phyloP scores from a whole-genome alignment of 768 basidiomycete species.

The Pleurotus pulmonarius region DNA sequence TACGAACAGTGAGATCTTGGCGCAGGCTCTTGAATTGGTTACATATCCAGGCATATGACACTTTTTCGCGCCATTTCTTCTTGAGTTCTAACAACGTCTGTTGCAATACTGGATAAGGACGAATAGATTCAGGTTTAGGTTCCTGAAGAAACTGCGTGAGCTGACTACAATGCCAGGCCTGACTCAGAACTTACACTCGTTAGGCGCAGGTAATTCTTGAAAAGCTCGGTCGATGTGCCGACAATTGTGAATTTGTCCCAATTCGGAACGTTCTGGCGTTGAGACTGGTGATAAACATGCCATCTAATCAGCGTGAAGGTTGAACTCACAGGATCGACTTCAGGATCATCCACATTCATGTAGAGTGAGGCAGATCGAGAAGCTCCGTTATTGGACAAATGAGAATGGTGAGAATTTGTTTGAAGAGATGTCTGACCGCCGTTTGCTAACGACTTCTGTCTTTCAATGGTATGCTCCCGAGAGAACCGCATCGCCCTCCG shows the following conservation, averaged over 20 bases:
- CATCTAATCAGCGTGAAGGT: background rate
- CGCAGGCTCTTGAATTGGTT: slow-evolving; percentile 97
- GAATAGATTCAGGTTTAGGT: slow-evolving; percentile 91
- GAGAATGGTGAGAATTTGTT: slow-evolving; percentile 45
- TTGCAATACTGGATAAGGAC: slow-evolving; percentile 81
- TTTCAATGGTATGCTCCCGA: slow-evolving; percentile 84
- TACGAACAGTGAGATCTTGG: slow-evolving; percentile 92
- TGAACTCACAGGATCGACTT: slow-evolving; percentile 62
- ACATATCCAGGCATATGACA: slow-evolving; percentile 84
- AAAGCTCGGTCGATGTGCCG: slow-evolving; percentile 82
- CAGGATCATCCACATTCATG: slow-evolving; percentile 60
- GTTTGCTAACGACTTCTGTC: slow-evolving; percentile 48
- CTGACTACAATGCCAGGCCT: too few species aligned
- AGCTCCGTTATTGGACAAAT: slow-evolving; percentile 42
- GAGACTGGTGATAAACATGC: background rate
- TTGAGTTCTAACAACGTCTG: slow-evolving; percentile 86
- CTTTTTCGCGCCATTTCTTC: slow-evolving; percentile 79
- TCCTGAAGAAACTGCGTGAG: slow-evolving; percentile 50
- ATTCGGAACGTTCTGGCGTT: slow-evolving; percentile 81
- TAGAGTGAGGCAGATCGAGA: slow-evolving; percentile 50
- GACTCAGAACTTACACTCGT: slow-evolving; percentile 62
- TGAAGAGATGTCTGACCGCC: slow-evolving; percentile 35
- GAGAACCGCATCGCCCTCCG: slow-evolving; percentile 87
- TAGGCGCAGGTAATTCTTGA: slow-evolving; percentile 94
- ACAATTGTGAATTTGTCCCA: slow-evolving; percentile 98